Conservation (phyloP, 2,329 filamentous ascomycete genomes). For the Orbilia blumenaviensis region DNA sequence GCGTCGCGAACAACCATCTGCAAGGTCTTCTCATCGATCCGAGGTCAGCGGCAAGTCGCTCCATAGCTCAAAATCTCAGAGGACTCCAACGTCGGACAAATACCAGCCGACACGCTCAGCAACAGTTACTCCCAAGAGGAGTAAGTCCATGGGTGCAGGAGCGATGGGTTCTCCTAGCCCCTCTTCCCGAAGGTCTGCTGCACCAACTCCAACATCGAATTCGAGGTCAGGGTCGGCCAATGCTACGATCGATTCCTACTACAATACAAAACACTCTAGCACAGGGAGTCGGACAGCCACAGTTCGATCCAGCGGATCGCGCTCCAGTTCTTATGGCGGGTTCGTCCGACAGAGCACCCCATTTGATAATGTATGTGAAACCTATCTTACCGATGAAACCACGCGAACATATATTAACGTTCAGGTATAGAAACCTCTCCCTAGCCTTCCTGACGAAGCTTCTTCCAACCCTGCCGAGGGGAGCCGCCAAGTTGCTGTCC, state of each 20-base stretch:
- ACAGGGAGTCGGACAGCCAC: constrained; percentile 34
- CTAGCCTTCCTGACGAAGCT: constrained; percentile 41
- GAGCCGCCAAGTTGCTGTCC: neutral
- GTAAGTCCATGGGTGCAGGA: constrained; percentile 37
- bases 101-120: neutral
- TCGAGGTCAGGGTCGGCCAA: constrained; percentile 16
- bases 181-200: constrained; percentile 25
- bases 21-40: constrained; percentile 26
- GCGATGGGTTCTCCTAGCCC: neutral
- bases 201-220: neutral
- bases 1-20: constrained; percentile 8
- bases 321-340: constrained; percentile 11
- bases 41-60: constrained; percentile 25
- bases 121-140: constrained; percentile 32
- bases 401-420: neutral
- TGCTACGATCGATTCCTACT: constrained; percentile 36
- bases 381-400: neutral
- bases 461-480: constrained; percentile 1
- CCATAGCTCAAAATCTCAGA: constrained; percentile 34
- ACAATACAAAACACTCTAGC: constrained; percentile 42
- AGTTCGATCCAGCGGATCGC: constrained; percentile 35
- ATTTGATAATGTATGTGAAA: constrained; percentile 49
- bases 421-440: constrained; percentile 38
- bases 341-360: constrained; percentile 47
- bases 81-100: constrained; percentile 35